A percentile compares a stretch with the other conserved stretches of the same genome.
Evolutionary conservation across 805 yeast genomes (phyloP).

Genomic region (Nakazawaea sp.): DNA sequence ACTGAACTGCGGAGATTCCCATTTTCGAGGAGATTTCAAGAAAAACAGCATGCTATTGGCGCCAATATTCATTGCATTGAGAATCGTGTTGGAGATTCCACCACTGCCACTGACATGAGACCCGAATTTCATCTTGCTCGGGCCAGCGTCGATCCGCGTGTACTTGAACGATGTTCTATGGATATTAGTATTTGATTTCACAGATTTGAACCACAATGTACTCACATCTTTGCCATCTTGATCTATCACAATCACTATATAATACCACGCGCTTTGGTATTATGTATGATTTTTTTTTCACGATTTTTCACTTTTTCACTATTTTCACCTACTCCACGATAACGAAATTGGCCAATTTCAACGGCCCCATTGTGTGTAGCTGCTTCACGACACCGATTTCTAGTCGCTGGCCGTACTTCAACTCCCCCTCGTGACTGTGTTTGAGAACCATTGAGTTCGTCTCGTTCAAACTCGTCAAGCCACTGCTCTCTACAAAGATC

Average conservation of each 20-base stretch:
- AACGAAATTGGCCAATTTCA: no score
- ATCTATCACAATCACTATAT: no score
- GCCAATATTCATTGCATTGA: constrained; percentile 40
- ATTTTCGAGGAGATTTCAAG: constrained; percentile 81
- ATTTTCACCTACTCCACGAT: no score
- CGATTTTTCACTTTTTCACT: no score
- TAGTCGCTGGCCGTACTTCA: constrained; percentile 2
- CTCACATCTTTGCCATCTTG: not conserved
- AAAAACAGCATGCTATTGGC: constrained; percentile 88
- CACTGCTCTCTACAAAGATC: constrained; percentile 6
- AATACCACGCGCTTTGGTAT: no score
- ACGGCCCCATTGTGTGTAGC: not conserved
- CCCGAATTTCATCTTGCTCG: constrained; percentile 59
- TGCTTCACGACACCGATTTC: constrained; percentile 4
- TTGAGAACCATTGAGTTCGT: constrained; percentile 3
- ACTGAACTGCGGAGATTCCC: constrained; percentile 79
- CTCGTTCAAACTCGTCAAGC: not conserved
- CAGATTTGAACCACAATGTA: no score
- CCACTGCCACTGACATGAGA: constrained; percentile 87
- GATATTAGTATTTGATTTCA: not conserved
- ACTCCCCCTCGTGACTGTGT: not conserved
- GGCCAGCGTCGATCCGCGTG: constrained; percentile 25
- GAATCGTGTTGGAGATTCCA: constrained; percentile 39
- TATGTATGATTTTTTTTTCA: no score
- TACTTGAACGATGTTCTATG: constrained; percentile 21